These are phyloP conservation scores for Poa annua DNA, from an alignment of 176 grass and related monocot genomes.

Conservation along the genomic window DNA sequence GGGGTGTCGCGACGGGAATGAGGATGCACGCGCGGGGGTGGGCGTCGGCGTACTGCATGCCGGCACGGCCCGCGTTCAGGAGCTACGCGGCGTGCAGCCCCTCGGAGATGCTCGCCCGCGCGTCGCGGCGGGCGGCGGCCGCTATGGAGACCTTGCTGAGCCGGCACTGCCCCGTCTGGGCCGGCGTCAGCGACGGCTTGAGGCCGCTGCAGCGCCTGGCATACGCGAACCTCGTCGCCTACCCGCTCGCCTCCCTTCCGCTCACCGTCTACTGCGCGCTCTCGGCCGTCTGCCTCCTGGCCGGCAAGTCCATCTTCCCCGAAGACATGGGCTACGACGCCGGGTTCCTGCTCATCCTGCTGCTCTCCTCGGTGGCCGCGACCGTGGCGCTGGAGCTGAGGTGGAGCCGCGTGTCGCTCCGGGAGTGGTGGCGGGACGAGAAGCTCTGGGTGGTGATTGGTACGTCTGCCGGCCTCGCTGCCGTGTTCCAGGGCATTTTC, in stretches of 20 bases:
- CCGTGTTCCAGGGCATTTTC: slow-evolving; percentile 52
- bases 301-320: slow-evolving; percentile 61
- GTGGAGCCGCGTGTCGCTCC: slow-evolving; percentile 54
- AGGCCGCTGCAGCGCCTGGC: slow-evolving; percentile 57
- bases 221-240: slow-evolving; percentile 48
- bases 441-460: slow-evolving; percentile 51
- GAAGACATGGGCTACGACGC: slow-evolving; percentile 44
- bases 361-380: slow-evolving; percentile 43
- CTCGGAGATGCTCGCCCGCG: slow-evolving; percentile 50
- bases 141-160: slow-evolving; percentile 58
- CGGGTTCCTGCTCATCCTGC: slow-evolving; percentile 46
- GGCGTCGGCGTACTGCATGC: slow-evolving; percentile 66
- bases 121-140: slow-evolving; percentile 52
- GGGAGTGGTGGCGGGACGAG: slow-evolving; percentile 58
- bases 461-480: slow-evolving; percentile 50
- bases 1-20: slow-evolving; percentile 49
- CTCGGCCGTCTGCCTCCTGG: slow-evolving; percentile 62
- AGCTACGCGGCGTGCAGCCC: slow-evolving; percentile 36
- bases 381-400: slow-evolving; percentile 49
- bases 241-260: slow-evolving; percentile 66
- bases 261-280: slow-evolving; percentile 67
- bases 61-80: slow-evolving; percentile 47
- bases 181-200: slow-evolving; percentile 38
- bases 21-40: slow-evolving; percentile 78
- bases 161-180: slow-evolving; percentile 66